Conservation (phyloP, 2,329 filamentous ascomycete species). For the Neocucurbitaria cava region DNA sequence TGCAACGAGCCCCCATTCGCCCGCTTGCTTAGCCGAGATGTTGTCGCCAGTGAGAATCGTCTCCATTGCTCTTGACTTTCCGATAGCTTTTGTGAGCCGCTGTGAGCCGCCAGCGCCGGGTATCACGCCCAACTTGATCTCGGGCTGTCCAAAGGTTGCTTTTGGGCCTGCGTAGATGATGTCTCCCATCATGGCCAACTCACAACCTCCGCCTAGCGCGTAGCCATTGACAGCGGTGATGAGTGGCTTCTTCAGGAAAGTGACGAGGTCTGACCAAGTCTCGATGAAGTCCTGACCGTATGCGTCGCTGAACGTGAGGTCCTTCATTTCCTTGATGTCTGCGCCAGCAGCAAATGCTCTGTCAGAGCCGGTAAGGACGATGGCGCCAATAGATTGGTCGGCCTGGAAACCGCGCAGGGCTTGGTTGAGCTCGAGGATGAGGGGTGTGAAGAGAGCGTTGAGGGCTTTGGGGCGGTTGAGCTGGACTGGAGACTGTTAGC, state of each 20-base stretch:
- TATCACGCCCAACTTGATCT: conserved; percentile 93
- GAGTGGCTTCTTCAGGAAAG: conserved; percentile 87
- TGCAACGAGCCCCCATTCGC: conserved; percentile 88
- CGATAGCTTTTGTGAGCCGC: conserved; percentile 74
- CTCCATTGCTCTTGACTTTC: conserved; percentile 56
- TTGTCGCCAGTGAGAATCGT: conserved; percentile 62
- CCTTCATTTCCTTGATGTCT: conserved; percentile 99
- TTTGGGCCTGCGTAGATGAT: conserved; percentile 86
- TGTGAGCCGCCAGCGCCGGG: conserved; percentile 93
- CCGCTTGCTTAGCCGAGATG: conserved; percentile 84
- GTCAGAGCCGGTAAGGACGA: conserved; percentile 82
- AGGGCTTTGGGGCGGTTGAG: conserved; percentile 93
- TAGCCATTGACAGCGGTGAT: conserved; percentile 95
- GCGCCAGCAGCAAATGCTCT: conserved; percentile 83
- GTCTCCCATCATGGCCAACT: conserved; percentile 97
- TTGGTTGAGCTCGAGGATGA: conserved; percentile 79
- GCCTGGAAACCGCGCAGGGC: conserved; percentile 46
- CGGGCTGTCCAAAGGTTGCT: conserved; percentile 94
- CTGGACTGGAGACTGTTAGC: conserved; percentile 68
- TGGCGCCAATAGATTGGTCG: conserved; percentile 40
- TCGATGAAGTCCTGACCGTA: conserved; percentile 95
- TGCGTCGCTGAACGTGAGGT: conserved; percentile 84
- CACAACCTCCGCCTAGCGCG: conserved; percentile 92
- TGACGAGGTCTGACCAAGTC: conserved; percentile 86
- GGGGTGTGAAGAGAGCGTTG: conserved; percentile 89